Conservation (phyloP, 140 eudicot species). For the Bidens hawaiensis region DNA sequence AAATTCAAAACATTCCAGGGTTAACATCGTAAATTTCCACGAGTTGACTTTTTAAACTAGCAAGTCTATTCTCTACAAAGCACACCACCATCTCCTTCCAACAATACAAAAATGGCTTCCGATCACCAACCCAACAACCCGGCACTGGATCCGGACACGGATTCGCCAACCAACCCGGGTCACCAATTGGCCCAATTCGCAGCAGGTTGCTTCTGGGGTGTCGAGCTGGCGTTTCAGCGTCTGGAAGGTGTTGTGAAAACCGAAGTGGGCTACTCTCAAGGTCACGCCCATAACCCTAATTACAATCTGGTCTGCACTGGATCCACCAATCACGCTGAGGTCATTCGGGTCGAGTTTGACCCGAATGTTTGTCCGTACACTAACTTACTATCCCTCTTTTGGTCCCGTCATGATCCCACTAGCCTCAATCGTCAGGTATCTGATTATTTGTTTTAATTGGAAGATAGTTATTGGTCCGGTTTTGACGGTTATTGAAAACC, state of each 20-base stretch:
- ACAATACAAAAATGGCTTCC: conserved; percentile 39
- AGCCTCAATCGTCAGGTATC: conserved; percentile 90
- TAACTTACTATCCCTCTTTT: conserved; percentile 60
- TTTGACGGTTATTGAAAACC: too few species aligned
- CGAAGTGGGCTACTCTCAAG: conserved; percentile 94
- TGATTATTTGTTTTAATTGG: background rate
- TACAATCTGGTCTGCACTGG: conserved; percentile 72
- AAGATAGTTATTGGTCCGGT: too few species aligned
- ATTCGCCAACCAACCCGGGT: conserved; percentile 49
- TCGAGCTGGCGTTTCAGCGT: conserved; percentile 87
- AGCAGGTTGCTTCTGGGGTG: conserved; percentile 98
- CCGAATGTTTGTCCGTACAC: conserved; percentile 71
- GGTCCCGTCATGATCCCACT: conserved; percentile 95
- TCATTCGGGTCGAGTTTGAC: conserved; percentile 82
- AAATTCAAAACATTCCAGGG: conserved; percentile 1
- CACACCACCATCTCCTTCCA: background rate
- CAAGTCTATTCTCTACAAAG: background rate
- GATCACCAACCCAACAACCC: conserved; percentile 45
- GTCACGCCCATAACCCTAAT: conserved; percentile 60
- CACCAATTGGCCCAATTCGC: conserved; percentile 77
- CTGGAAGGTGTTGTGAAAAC: conserved; percentile 78
- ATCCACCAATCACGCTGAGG: conserved; percentile 68
- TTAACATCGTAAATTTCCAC: background rate
- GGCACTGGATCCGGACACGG: conserved; percentile 58
- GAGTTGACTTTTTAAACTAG: background rate